Evolutionary conservation across 805 yeast species (phyloP).

Genomic region (Sungouiozyma intestinalis): DNA sequence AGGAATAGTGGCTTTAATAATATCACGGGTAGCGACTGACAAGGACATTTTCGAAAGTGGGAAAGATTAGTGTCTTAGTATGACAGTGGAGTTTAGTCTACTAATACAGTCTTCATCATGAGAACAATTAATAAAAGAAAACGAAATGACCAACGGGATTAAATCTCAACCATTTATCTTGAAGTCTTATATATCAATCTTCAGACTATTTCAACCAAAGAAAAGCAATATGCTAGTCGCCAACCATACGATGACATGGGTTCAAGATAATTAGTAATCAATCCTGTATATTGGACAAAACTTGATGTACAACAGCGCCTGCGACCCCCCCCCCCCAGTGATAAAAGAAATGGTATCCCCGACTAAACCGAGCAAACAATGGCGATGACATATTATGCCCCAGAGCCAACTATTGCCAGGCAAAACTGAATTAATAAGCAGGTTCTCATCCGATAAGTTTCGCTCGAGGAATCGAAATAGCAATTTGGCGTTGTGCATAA

Average conservation of each 20-base stretch:
- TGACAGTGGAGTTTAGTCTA: too few relatives aligned
- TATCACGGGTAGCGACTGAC: conserved; percentile 26
- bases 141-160: too few relatives aligned
- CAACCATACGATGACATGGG: neutral
- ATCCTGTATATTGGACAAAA: neutral
- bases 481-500: too few relatives aligned
- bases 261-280: neutral
- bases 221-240: too few relatives aligned
- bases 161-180: too few relatives aligned
- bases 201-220: too few relatives aligned
- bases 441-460: neutral
- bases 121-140: too few relatives aligned
- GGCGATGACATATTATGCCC: neutral
- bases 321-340: neutral
- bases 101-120: too few relatives aligned
- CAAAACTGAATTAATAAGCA: neutral
- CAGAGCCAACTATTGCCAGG: neutral
- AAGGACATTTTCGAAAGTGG: conserved; percentile 22
- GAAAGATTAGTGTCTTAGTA: too few relatives aligned
- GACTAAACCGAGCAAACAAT: neutral
- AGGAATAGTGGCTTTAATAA: conserved; percentile 43
- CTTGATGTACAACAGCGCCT: too few relatives aligned
- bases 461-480: neutral
- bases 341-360: neutral
- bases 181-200: too few relatives aligned